Base-by-base conservation (phyloP, 495 filamentous ascomycete genomes). In the Parmelia sp. region DNA sequence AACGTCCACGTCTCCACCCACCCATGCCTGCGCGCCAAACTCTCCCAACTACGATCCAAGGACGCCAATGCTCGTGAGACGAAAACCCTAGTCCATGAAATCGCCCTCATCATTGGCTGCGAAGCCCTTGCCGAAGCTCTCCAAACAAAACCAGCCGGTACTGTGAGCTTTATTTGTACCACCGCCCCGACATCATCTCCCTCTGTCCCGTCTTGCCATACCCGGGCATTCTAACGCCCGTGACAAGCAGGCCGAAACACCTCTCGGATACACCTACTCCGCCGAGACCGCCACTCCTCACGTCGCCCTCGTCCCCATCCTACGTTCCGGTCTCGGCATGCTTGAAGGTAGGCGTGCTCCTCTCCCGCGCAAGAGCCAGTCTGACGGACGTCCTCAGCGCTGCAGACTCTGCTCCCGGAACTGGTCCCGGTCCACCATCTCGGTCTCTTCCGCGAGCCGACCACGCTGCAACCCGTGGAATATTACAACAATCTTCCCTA, bases 401-500 rank as follows among this genome's bases (percentile, higher is more conserved):
- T 96, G 36, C 86, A 90, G 78, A 85, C 84, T 65, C 80, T 97
- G 66, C 90, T 97, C 63, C 93, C 93, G 5, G 73, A 74, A 58
- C 81, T 92, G 4, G 89, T 90, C 40, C 88, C 92, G 21, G 84
- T 97, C 67, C 90, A 97, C 77, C 93, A 97, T 74, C 86, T 97
- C 29, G 93, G 93, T 53, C 86, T 97, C 65, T 97, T 90, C 78
- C 89, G 93, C 70, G 93, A 96, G 71, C 88, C 87, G 37, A 82
- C 84, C 65, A 89, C 89, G 42, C 86, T 96, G 35, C 83, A 88
- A 59, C 92, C 93, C 0, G 93, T 97, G 57, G 93, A 97, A 78
- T 97, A 97, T 82, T 97, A 97, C 81, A 97, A 86, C 78, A 97
- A 97, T 76, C 89, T 97, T 25, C 92, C 93, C 42, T 89, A 90